Percentiles rank a stretch among this genome's conserved stretches.
Evolutionary conservation across 805 yeast species (phyloP).

Genomic region (Candida germanica): DNA sequence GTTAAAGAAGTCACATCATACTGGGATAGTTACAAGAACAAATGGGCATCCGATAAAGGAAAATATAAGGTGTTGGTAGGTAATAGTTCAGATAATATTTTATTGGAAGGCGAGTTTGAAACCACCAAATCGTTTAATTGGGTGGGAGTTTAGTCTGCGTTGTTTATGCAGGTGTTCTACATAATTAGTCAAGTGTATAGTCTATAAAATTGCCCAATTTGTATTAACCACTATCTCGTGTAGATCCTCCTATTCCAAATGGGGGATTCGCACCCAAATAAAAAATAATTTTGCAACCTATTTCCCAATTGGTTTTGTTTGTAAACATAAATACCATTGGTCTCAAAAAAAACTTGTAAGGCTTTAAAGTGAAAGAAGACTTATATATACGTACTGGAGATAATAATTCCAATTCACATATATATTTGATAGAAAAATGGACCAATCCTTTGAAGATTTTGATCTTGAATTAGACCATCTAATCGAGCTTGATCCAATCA

Average conservation of each 20-base stretch:
- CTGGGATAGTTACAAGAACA: constrained; percentile 46
- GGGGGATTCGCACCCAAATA: no score
- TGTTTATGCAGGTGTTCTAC: no score
- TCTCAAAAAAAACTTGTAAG: neutral
- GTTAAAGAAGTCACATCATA: constrained; percentile 49
- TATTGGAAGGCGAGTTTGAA: constrained; percentile 16
- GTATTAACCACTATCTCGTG: no score
- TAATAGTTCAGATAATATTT: constrained; percentile 30
- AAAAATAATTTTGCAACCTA: no score
- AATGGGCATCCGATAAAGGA: constrained; percentile 54
- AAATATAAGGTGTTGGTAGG: constrained; percentile 49
- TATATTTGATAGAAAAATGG: no score
- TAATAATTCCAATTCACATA: no score
- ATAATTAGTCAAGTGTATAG: no score
- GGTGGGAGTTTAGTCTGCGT: constrained; percentile 10
- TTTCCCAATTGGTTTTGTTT: neutral
- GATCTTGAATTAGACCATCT: constrained; percentile 5
- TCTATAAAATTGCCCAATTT: no score
- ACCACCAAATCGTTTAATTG: constrained; percentile 15
- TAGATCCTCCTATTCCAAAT: no score
- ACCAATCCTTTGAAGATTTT: constrained; percentile 1
- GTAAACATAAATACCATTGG: constrained; percentile 3
- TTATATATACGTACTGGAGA: no score
- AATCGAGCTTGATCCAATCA: neutral
- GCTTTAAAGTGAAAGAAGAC: neutral